These are phyloP conservation scores for Punctularia strigosozonata DNA, from an alignment of 768 basidiomycete species.

Conservation along the genomic window DNA sequence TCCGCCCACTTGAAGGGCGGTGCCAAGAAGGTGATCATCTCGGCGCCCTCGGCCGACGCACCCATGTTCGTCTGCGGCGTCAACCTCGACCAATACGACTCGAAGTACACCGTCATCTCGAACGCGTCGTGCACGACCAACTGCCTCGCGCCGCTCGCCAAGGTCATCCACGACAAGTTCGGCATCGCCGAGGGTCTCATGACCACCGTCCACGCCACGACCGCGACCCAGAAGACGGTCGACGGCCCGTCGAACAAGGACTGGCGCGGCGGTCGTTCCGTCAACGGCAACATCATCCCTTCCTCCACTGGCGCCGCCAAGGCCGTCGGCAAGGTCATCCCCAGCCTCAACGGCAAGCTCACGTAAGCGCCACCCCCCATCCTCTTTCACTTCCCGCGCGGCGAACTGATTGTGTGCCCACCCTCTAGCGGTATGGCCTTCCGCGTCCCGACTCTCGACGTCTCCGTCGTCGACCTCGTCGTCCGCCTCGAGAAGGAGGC, in stretches of 20 bases:
- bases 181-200: slow-evolving; percentile 95
- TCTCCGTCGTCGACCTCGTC: slow-evolving; percentile 97
- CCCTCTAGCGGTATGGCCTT: slow-evolving; percentile 72
- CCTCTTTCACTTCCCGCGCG: not conserved
- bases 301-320: slow-evolving; percentile 99
- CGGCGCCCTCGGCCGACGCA: slow-evolving; percentile 93
- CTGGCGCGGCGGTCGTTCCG: slow-evolving; percentile 95
- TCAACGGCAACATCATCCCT: slow-evolving; percentile 98
- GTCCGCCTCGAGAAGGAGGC: slow-evolving; percentile 82
- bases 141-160: slow-evolving; percentile 98
- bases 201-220: slow-evolving; percentile 97
- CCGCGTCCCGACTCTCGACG: slow-evolving; percentile 94
- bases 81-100: slow-evolving; percentile 87
- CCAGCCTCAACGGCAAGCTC: slow-evolving; percentile 91
- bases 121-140: slow-evolving; percentile 99
- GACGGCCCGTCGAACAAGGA: slow-evolving; percentile 93
- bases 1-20: slow-evolving; percentile 92
- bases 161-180: slow-evolving; percentile 95
- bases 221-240: slow-evolving; percentile 91
- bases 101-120: slow-evolving; percentile 87
- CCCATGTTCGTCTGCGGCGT: slow-evolving; percentile 94
- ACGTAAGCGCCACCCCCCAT: slow-evolving; percentile 57
- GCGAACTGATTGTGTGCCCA: slow-evolving; percentile 2
- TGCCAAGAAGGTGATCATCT: slow-evolving; percentile 99
- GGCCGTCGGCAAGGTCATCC: slow-evolving; percentile 98